Base-by-base conservation (phyloP, 345 rosid species). In the Rhizophora mangle region DNA sequence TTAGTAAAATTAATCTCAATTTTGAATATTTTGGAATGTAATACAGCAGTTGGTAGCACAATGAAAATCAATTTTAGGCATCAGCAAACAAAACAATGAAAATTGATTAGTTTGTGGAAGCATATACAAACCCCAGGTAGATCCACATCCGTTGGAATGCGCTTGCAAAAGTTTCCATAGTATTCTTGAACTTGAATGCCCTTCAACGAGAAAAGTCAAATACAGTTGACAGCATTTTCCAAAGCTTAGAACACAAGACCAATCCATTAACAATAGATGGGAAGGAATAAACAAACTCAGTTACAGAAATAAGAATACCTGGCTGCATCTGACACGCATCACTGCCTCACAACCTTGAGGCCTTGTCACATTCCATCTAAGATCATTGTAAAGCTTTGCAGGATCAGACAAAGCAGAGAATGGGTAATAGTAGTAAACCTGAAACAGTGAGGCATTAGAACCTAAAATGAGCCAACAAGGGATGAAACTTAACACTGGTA, bases 321-420 rank as follows among this genome's bases (percentile, higher is more conserved):
- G 94, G 80, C 96, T 90, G 84, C 91, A 96, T 82, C 97, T 82
- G 76, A 92, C 97, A 68, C 98, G 89, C 98, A 95, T 92, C 64
- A 95, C 98, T 59, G 98, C 94, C 87, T 95, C 99, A 82, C 85
- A 92, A 68, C 99, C 96, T 83, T 95, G 99, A 62, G 99, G 98
- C 85, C 98, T 87, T 37, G 92, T 86, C 73, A 95, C 80, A 82
- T 95, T 95, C 99, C 99, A 95, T 82, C 96, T 90, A 57, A 90
- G 96, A 85, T 95, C 99, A 74, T 90, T 95, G 83, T 87, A 95
- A 54, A 95, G 92, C 90, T 95, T 95, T 68, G 93, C 90, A 49
- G 92, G 85, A 85, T 92, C 99, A 70, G 93, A 84, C 66, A 96
- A 72, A 43, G 92, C 97, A 54, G 97, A 96, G 85, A 95, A 95